Evolutionary conservation across 1,284 basidiomycete genomes (phyloP), one percentile per base, ranked within the genome.

Genomic region (Fomitopsis pinicola): DNA sequence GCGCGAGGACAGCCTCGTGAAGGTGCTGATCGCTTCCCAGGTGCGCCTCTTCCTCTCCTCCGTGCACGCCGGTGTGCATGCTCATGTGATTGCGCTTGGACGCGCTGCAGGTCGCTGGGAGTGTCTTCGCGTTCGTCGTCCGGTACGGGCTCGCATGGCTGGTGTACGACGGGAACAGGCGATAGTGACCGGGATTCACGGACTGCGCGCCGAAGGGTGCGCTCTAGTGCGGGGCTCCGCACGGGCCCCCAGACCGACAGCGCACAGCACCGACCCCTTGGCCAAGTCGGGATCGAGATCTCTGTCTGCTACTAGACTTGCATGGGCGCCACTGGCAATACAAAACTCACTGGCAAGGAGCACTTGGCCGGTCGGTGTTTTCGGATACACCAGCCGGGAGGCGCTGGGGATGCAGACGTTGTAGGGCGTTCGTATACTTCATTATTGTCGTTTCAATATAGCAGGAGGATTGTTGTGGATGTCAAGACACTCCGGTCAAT

Each of bases 101-200:
- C n/a, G 52, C 36, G 3, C 64, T 58, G 12, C 59, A 92, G 87
- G 73, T 89, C 42, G 73, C 79, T 8, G 90, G 93, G 56, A 96
- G 91, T 72, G 71, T 84, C 5, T 61, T 92, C 6, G 95, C 92
- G 7, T 97, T 97, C 72, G 78, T 82, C 33, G 83, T 97, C 42
- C 82, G 95, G 68, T 97, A 98, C 70, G 94, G 94, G 6, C 80
- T 95, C 17, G 92, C 93, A 6, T 85, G 89, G 55, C 79, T 95
- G 59, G 83, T 97, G 50, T 97, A 96, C 71, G 94, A 96, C 70
- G 93, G 92, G 7, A 92, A 95, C 77, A 81, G 93, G 71, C 79
- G 92, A 72, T 92, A 89, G 86, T 46, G 15, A 10, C 45, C 22
- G 22, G 22, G n/a, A n/a, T n/a, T n/a, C 45, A 6, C 9, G 15